These are phyloP conservation scores for Tephrocybe rancida DNA, from an alignment of 768 basidiomycete species.

Conservation along the genomic window DNA sequence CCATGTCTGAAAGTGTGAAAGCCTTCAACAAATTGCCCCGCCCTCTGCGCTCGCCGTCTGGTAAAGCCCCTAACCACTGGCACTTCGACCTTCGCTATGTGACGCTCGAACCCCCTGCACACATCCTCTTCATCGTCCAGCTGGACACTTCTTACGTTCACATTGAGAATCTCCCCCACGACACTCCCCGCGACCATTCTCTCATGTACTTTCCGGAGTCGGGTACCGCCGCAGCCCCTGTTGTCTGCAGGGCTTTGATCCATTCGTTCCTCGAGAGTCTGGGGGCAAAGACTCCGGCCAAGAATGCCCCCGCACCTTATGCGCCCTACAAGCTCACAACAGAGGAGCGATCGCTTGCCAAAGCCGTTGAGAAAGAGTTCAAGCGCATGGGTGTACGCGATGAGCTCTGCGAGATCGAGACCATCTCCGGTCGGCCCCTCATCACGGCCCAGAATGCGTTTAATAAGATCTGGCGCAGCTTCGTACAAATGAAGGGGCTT, in stretches of 20 bases:
- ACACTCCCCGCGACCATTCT: constrained; percentile 1
- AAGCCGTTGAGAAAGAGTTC: constrained; percentile 27
- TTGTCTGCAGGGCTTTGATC: constrained; percentile 29
- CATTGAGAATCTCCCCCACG: constrained; percentile 25
- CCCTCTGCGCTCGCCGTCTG: constrained; percentile 17
- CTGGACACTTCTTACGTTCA: constrained; percentile 26
- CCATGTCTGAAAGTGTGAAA: constrained; percentile 14
- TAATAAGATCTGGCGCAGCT: constrained; percentile 5
- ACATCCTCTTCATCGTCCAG: constrained; percentile 30
- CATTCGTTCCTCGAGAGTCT: constrained; percentile 24
- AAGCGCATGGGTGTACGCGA: constrained; percentile 25
- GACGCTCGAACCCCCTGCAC: constrained; percentile 32
- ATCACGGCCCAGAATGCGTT: constrained; percentile 7
- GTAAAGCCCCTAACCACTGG: constrained; percentile 29
- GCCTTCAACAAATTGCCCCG: constrained; percentile 28
- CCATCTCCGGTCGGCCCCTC: constrained; percentile 9
- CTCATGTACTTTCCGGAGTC: constrained; percentile 35
- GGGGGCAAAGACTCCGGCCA: neutral
- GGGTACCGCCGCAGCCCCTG: constrained; percentile 28
- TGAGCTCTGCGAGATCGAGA: constrained; percentile 26
- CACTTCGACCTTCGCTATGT: constrained; percentile 39
- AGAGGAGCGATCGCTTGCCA: constrained; percentile 23
- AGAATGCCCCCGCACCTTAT: neutral
- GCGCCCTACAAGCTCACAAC: constrained; percentile 30
- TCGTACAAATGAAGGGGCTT: constrained; percentile 6